Evolutionary conservation across 495 filamentous ascomycete genomes (phyloP).

Genomic region (Mycothermus thermophilus): DNA sequence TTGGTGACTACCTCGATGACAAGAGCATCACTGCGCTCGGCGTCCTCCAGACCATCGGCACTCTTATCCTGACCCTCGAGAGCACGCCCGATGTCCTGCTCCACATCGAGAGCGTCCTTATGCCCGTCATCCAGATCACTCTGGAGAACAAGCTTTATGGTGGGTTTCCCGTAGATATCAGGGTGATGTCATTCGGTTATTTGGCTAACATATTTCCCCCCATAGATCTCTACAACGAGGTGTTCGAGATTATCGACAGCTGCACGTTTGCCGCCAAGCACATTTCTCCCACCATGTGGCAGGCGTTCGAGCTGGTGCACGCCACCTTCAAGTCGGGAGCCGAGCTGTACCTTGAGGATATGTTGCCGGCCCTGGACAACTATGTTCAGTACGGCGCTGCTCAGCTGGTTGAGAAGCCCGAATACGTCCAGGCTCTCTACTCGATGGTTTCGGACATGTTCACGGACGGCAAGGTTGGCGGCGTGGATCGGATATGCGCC

Average conservation of each 20-base stretch:
- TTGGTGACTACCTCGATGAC: constrained; percentile 87
- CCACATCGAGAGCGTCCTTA: constrained; percentile 86
- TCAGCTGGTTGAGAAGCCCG: constrained; percentile 65
- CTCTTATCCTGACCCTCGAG: constrained; percentile 88
- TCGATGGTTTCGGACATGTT: constrained; percentile 64
- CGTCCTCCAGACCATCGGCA: constrained; percentile 94
- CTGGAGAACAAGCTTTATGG: constrained; percentile 93
- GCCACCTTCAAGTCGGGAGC: constrained; percentile 93
- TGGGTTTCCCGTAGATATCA: constrained; percentile 14
- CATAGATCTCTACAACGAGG: constrained; percentile 82
- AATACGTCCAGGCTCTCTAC: constrained; percentile 73
- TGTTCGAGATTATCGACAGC: constrained; percentile 98
- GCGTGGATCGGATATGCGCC: constrained; percentile 94
- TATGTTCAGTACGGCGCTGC: constrained; percentile 82
- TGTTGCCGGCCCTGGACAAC: constrained; percentile 95
- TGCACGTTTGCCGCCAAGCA: constrained; percentile 97
- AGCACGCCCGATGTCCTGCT: constrained; percentile 88
- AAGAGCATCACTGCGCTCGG: constrained; percentile 97
- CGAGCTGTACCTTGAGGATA: constrained; percentile 95
- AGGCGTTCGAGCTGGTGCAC: constrained; percentile 92
- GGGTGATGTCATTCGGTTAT: background rate
- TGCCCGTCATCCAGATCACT: constrained; percentile 92
- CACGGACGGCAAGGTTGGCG: constrained; percentile 72
- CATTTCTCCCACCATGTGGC: constrained; percentile 95
- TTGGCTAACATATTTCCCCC: background rate